A percentile compares a stretch with the other conserved stretches of the same genome.
phyloP scores from a whole-genome alignment of 108 stramenopile species.

The Skeletonema marinoi region DNA sequence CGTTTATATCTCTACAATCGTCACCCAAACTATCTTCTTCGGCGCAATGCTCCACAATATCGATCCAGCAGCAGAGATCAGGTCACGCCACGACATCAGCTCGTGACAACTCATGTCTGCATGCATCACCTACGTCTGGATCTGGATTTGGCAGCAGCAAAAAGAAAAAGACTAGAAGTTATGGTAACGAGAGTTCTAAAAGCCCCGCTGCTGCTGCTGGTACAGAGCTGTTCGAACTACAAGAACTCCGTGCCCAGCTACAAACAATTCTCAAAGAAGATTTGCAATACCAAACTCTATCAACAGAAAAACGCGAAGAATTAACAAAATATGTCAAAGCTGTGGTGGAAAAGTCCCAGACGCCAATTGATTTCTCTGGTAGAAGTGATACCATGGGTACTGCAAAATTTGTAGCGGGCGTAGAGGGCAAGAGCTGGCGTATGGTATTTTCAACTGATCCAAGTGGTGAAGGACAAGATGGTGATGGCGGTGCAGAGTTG shows the following conservation, averaged over 20 bases:
- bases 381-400: slow-evolving; percentile 30
- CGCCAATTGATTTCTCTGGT: slow-evolving; percentile 48
- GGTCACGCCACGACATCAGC: background rate
- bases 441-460: slow-evolving; percentile 63
- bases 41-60: background rate
- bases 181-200: background rate
- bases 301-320: slow-evolving; percentile 49
- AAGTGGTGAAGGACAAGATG: background rate
- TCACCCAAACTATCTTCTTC: background rate
- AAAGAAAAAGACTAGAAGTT: slow-evolving; percentile 11
- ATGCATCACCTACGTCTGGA: slow-evolving; percentile 3
- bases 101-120: background rate
- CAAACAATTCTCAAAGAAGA: slow-evolving; percentile 57
- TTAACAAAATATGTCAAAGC: slow-evolving; percentile 56
- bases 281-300: slow-evolving; percentile 43
- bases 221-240: slow-evolving; percentile 62
- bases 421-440: slow-evolving; percentile 61
- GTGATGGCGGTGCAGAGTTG: slow-evolving; percentile 37
- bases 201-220: slow-evolving; percentile 6
- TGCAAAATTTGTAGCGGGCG: slow-evolving; percentile 34
- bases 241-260: slow-evolving; percentile 75
- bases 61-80: background rate
- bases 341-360: slow-evolving; percentile 40
- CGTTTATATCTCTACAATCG: background rate
- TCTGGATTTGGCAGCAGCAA: slow-evolving; percentile 31